Evolutionary conservation across 306 rosid genomes (phyloP).

Genomic region (Corylus avellana): DNA sequence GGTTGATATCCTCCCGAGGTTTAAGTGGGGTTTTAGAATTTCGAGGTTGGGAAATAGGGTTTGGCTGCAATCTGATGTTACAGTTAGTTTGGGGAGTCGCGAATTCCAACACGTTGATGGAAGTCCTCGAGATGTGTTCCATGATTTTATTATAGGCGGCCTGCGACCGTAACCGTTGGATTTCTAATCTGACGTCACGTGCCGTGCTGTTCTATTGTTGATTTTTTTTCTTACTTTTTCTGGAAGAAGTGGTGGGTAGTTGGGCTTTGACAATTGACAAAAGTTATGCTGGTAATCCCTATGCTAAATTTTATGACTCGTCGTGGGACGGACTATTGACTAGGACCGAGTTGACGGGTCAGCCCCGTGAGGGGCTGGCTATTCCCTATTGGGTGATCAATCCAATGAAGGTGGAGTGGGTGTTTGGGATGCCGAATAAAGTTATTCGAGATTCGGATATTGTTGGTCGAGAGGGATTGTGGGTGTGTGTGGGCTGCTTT

Average conservation of each 20-base stretch:
- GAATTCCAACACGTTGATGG: conserved; percentile 15
- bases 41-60: conserved; percentile 28
- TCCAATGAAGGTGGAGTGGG: conserved; percentile 15
- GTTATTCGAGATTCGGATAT: conserved; percentile 21
- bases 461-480: neutral
- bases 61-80: conserved; percentile 32
- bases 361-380: conserved; percentile 2
- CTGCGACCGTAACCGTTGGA: conserved; percentile 34
- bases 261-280: conserved; percentile 14
- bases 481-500: conserved; percentile 3
- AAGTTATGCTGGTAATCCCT: conserved; percentile 25
- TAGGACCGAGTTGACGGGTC: conserved; percentile 34
- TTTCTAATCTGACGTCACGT: conserved; percentile 31
- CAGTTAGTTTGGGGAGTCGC: conserved; percentile 37
- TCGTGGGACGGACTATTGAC: conserved; percentile 1
- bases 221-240: neutral
- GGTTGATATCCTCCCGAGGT: conserved; percentile 31
- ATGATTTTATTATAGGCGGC: conserved; percentile 31
- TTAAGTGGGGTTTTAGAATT: conserved; percentile 37
- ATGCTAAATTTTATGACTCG: conserved; percentile 2
- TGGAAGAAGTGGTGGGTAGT: conserved; percentile 15
- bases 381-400: conserved; percentile 26
- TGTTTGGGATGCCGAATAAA: conserved; percentile 26
- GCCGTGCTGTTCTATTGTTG: neutral
- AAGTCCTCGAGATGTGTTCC: conserved; percentile 42